phyloP scores from a whole-genome alignment of 2,329 filamentous ascomycete species.

The Calonectria crousiana region DNA sequence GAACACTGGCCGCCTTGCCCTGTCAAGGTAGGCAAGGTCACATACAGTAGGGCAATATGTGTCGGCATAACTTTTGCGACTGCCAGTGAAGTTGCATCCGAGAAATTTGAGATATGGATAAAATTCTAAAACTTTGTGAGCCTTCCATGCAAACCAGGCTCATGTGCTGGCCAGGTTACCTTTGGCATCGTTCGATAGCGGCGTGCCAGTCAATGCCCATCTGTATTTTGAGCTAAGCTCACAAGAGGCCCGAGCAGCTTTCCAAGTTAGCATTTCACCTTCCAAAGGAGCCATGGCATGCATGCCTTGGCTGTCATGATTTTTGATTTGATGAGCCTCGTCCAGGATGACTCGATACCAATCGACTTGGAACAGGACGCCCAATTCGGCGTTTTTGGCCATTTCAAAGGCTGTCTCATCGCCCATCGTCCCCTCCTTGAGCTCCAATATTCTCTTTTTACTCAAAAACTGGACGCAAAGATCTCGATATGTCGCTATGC shows the following conservation, averaged over 20 bases:
- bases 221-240: constrained; percentile 45
- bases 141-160: rapidly evolving
- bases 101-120: constrained; percentile 52
- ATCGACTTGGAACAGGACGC: constrained; percentile 43
- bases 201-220: constrained; percentile 54
- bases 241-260: constrained; percentile 40
- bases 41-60: constrained; percentile 37
- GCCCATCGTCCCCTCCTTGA: neutral
- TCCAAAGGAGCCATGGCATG: constrained; percentile 13
- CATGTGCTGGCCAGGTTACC: constrained; percentile 39
- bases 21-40: neutral
- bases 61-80: constrained; percentile 13
- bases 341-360: constrained; percentile 69
- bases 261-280: neutral
- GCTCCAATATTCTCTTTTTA: rapidly evolving
- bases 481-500: constrained; percentile 48
- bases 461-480: constrained; percentile 34
- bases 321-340: constrained; percentile 69
- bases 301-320: constrained; percentile 50
- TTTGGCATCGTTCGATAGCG: constrained; percentile 46
- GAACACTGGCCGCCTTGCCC: neutral
- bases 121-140: constrained; percentile 45
- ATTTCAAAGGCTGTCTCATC: constrained; percentile 39
- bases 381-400: constrained; percentile 55
- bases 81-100: constrained; percentile 29